These are phyloP conservation scores for Hymenoscyphus scutula DNA, from an alignment of 2,329 filamentous ascomycete genomes.

Conservation along the genomic window DNA sequence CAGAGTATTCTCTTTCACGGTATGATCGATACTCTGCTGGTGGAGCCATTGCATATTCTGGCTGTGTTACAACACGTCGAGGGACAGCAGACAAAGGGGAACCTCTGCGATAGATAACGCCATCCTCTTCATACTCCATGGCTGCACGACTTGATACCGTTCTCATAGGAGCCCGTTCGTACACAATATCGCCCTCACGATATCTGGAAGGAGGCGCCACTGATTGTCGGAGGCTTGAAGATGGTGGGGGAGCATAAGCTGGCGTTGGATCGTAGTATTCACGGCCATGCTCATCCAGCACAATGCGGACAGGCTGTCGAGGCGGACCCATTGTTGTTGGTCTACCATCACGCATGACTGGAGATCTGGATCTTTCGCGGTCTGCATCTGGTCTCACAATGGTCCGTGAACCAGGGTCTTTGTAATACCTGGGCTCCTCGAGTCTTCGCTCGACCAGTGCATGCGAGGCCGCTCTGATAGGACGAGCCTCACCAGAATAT, in stretches of 20 bases:
- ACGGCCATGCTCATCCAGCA: slow-evolving; percentile 80
- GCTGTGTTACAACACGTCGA: slow-evolving; percentile 60
- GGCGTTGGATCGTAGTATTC: slow-evolving; percentile 66
- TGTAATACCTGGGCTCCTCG: slow-evolving; percentile 42
- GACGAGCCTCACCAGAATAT: slow-evolving; percentile 24
- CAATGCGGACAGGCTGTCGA: slow-evolving; percentile 58
- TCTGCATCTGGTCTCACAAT: slow-evolving; percentile 50
- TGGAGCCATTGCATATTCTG: slow-evolving; percentile 54
- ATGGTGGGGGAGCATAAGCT: slow-evolving; percentile 43
- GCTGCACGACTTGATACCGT: slow-evolving; percentile 31
- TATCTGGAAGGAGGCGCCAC: slow-evolving; percentile 48
- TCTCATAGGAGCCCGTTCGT: slow-evolving; percentile 53
- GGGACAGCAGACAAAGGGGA: slow-evolving; percentile 47
- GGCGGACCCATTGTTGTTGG: slow-evolving; percentile 50
- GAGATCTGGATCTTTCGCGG: slow-evolving; percentile 49
- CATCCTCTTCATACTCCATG: slow-evolving; percentile 34
- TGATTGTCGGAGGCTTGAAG: slow-evolving; percentile 49
- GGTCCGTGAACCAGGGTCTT: slow-evolving; percentile 46
- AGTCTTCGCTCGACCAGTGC: slow-evolving; percentile 30
- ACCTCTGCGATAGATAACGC: slow-evolving; percentile 46
- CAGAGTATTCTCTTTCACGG: slow-evolving; percentile 57
- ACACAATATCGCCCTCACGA: slow-evolving; percentile 56
- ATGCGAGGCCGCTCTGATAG: slow-evolving; percentile 30
- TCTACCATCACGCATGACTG: slow-evolving; percentile 44
- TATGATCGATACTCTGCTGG: slow-evolving; percentile 47